A percentile compares a stretch with the other conserved stretches of the same genome.
Conservation (phyloP, 257 asterid genomes). For the Craterostigma plantagineum region DNA sequence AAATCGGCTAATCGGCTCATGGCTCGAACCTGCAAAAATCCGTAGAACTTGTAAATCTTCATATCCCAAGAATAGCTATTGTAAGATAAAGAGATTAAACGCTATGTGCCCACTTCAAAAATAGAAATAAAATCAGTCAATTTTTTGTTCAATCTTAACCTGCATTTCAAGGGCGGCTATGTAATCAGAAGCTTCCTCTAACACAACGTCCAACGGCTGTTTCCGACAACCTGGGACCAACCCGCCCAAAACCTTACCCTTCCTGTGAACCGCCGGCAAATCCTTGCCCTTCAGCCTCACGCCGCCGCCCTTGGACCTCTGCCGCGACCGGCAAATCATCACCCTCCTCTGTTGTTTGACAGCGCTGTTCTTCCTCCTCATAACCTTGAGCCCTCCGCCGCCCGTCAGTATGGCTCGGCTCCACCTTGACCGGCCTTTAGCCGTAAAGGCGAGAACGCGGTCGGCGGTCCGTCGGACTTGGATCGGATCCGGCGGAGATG, state of each 20-base stretch:
- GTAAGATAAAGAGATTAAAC: not conserved
- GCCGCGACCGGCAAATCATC: conserved; percentile 30
- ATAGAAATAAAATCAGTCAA: not conserved
- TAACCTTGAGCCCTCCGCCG: conserved; percentile 37
- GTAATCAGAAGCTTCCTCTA: conserved; percentile 81
- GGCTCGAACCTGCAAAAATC: conserved; percentile 48
- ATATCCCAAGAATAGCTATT: not conserved
- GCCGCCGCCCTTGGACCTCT: conserved; percentile 50
- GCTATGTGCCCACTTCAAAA: not conserved
- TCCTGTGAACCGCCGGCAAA: conserved; percentile 68
- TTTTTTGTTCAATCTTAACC: conserved; percentile 11
- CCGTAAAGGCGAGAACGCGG: conserved; percentile 57
- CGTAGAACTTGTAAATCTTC: no score
- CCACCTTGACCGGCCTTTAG: conserved; percentile 78
- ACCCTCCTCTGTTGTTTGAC: conserved; percentile 31
- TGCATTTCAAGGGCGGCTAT: conserved; percentile 96
- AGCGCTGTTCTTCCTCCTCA: conserved; percentile 43
- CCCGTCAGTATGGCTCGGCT: conserved; percentile 64
- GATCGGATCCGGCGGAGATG: no score
- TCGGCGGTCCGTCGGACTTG: conserved; percentile 75
- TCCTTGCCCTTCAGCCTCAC: conserved; percentile 45
- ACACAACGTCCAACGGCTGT: conserved; percentile 65
- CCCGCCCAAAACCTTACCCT: conserved; percentile 46
- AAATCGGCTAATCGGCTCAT: conserved; percentile 72
- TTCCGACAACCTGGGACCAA: conserved; percentile 89